These are phyloP conservation scores for Aspergillus neotritici DNA, from an alignment of 2,329 filamentous ascomycete genomes.

Conservation along the genomic window DNA sequence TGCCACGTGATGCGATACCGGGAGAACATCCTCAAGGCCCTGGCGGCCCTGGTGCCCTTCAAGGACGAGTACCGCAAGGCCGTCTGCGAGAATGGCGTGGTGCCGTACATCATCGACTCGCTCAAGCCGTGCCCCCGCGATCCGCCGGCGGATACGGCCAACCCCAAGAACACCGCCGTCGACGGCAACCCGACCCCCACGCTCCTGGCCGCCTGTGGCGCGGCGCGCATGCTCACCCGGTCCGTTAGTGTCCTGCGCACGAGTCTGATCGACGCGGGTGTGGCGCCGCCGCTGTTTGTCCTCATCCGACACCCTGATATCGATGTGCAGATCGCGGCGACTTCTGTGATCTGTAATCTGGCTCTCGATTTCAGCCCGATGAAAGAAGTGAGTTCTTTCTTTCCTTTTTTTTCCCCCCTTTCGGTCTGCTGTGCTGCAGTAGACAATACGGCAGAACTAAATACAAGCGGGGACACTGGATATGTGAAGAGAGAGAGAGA, in stretches of 20 bases:
- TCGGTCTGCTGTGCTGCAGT: background rate
- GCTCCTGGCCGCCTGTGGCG: slow-evolving; percentile 77
- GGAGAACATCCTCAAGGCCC: slow-evolving; percentile 67
- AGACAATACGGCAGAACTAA: background rate
- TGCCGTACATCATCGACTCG: slow-evolving; percentile 78
- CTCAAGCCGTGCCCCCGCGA: slow-evolving; percentile 53
- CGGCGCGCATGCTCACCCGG: slow-evolving; percentile 72
- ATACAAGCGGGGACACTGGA: too few species aligned
- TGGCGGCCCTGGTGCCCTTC: slow-evolving; percentile 74
- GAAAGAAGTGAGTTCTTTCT: slow-evolving; percentile 62
- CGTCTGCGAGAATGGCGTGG: slow-evolving; percentile 73
- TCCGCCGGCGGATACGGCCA: slow-evolving; percentile 22
- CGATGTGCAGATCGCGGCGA: slow-evolving; percentile 80
- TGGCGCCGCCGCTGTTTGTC: slow-evolving; percentile 69
- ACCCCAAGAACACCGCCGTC: slow-evolving; percentile 36
- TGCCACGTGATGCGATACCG: slow-evolving; percentile 69
- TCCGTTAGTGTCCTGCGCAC: slow-evolving; percentile 81
- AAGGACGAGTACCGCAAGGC: slow-evolving; percentile 80
- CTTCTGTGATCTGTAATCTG: slow-evolving; percentile 76
- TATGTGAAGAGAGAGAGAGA: background rate
- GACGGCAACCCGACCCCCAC: slow-evolving; percentile 76
- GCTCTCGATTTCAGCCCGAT: slow-evolving; percentile 86
- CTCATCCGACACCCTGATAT: slow-evolving; percentile 70
- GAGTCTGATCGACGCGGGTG: slow-evolving; percentile 76
- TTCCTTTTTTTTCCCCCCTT: background rate